Evolutionary conservation across 1,284 basidiomycete genomes (phyloP).

Genomic region (Trichosporon coremiiforme): DNA sequence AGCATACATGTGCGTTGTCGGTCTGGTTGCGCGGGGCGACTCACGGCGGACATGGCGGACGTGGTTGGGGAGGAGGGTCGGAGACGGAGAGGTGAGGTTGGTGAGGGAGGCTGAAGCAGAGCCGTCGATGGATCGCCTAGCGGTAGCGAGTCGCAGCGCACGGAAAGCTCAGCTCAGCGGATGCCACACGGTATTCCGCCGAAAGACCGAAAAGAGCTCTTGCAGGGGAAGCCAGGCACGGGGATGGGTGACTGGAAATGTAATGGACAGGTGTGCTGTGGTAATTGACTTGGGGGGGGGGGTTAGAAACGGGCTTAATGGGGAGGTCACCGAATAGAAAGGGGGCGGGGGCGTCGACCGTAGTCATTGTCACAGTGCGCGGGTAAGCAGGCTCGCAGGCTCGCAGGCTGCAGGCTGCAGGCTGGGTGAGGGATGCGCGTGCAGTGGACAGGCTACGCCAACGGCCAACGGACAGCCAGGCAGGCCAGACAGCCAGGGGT

Average conservation of each 20-base stretch:
- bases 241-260: neutral
- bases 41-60: slow-evolving; percentile 5
- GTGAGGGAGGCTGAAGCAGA: neutral
- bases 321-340: slow-evolving; percentile 5
- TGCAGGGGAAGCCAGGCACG: neutral
- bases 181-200: slow-evolving; percentile 17
- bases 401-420: too few relatives aligned
- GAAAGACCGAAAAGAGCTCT: slow-evolving; percentile 10
- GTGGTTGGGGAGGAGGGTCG: slow-evolving; percentile 16
- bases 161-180: neutral
- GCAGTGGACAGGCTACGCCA: neutral
- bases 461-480: neutral
- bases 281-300: neutral
- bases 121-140: neutral
- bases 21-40: neutral
- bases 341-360: neutral
- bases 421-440: neutral
- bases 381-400: neutral
- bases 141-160: slow-evolving; percentile 7
- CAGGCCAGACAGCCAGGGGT: slow-evolving; percentile 7
- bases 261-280: neutral
- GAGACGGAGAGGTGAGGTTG: slow-evolving; percentile 18
- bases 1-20: slow-evolving; percentile 2
- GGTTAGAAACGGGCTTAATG: neutral
- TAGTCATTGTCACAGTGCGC: neutral